Evolutionary conservation across 345 rosid species (phyloP), one percentile per base, ranked within the genome.

Genomic region (Geranium rotundifolium): DNA sequence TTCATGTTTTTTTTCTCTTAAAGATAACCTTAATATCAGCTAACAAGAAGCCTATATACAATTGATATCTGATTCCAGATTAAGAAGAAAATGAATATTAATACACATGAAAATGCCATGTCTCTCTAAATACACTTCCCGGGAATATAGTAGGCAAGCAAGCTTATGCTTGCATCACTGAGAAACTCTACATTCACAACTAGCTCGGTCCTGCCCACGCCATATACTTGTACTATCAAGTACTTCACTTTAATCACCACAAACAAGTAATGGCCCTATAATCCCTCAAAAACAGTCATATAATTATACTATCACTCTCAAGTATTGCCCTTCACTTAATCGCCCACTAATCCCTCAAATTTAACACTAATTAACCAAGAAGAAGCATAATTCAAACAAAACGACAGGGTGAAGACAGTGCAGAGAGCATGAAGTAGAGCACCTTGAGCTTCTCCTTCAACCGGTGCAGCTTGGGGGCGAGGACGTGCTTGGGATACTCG

Each of bases 371-470:
- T 4, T 34, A 34, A 34, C 41, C 41, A 8, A 34, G 0, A 34
- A 34, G 27, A 34, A 34, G 3, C 41, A 8, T 4, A 34, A 34
- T 34, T 34, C 6, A 34, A 23, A 4, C 6, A 34, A 34, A 34
- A 8, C 41, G 41, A 34, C 7, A 34, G 41, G 4, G 10, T 34
- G 41, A 34, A 34, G 10, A 34, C 41, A 34, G 2, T 34, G 10
- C 7, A 34, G 41, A 34, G 4, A 34, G 41, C 41, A 34, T 34
- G 41, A 34, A 34, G 7, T 8, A 34, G 41, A 23, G 30, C 54
- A 80, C 84, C 85, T 86, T 74, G 60, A 82, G 65, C 68, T 79
- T 71, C 65, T 82, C 87, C 69, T 67, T 72, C 73, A 86, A 72
- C 7, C 79, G 73, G 65, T 67, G 75, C 27, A 86, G 66, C 73